phyloP scores from a whole-genome alignment of 1,284 basidiomycete species.

The Takashimella koratensis region DNA sequence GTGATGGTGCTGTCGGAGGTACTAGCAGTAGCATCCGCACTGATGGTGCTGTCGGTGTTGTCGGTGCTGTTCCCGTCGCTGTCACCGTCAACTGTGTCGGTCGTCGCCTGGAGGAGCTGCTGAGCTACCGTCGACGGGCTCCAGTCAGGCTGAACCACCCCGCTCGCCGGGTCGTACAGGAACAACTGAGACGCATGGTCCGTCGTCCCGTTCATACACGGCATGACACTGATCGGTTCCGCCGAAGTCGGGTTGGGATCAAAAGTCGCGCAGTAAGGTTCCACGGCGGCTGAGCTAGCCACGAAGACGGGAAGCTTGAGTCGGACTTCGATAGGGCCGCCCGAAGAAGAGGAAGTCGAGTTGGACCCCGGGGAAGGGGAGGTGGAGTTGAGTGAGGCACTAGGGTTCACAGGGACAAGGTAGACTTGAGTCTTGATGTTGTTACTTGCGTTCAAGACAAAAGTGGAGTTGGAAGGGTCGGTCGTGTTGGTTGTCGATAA shows the following conservation, averaged over 20 bases:
- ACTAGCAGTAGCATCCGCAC: slow-evolving; percentile 5
- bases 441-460: slow-evolving; percentile 58
- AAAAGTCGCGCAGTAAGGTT: slow-evolving; percentile 60
- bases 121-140: slow-evolving; percentile 20
- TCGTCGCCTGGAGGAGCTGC: slow-evolving; percentile 14
- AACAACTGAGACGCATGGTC: slow-evolving; percentile 59
- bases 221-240: slow-evolving; percentile 54
- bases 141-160: slow-evolving; percentile 58
- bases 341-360: slow-evolving; percentile 29
- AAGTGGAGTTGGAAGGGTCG: slow-evolving; percentile 39
- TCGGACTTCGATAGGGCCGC: slow-evolving; percentile 46
- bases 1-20: slow-evolving; percentile 11
- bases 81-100: slow-evolving; percentile 22
- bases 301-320: slow-evolving; percentile 55
- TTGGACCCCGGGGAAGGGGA: slow-evolving; percentile 19
- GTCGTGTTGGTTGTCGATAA: slow-evolving; percentile 47
- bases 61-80: too few species aligned
- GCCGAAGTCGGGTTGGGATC: slow-evolving; percentile 55
- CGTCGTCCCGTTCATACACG: slow-evolving; percentile 46
- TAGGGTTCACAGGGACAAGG: slow-evolving; percentile 49
- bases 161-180: slow-evolving; percentile 54
- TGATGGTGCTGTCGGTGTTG: slow-evolving; percentile 21
- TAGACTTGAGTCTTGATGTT: slow-evolving; percentile 56
- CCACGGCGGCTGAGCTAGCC: slow-evolving; percentile 43
- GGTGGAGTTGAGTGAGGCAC: slow-evolving; percentile 10